These are phyloP conservation scores for Phalaenopsis aphrodite DNA, from an alignment of 106 monocot species.

Conservation along the genomic window DNA sequence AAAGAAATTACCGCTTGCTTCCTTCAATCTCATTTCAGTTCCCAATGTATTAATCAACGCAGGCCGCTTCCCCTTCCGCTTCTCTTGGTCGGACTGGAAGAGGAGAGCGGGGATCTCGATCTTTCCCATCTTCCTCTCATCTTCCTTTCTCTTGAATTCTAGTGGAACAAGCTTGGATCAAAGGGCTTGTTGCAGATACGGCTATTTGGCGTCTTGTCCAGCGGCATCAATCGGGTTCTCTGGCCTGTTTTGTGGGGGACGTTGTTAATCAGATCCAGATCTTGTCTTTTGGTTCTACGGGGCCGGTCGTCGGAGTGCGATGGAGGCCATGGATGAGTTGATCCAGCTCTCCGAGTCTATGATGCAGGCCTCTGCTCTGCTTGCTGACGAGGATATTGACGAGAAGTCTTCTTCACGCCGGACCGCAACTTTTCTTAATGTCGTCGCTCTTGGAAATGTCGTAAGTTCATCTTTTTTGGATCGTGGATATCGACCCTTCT, in stretches of 20 bases:
- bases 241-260: neutral
- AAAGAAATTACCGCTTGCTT: no score
- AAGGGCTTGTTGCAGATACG: neutral
- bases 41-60: slow-evolving; percentile 1
- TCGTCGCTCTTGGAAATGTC: slow-evolving; percentile 59
- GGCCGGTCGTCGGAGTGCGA: slow-evolving; percentile 5
- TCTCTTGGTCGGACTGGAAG: neutral
- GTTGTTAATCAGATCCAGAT: slow-evolving; percentile 9
- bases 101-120: neutral
- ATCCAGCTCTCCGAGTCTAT: slow-evolving; percentile 53
- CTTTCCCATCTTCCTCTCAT: neutral
- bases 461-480: slow-evolving; percentile 19
- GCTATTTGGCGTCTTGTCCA: neutral
- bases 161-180: neutral
- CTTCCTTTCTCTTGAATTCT: neutral
- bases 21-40: neutral
- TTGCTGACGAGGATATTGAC: slow-evolving; percentile 61
- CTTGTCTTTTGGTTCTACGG: neutral
- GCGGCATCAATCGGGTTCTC: neutral
- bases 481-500: neutral
- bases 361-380: slow-evolving; percentile 61
- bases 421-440: slow-evolving; percentile 56
- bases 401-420: slow-evolving; percentile 20
- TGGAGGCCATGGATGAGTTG: slow-evolving; percentile 68
- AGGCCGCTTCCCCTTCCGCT: neutral